Evolutionary conservation across 2,329 filamentous ascomycete species (phyloP).

Genomic region (Clonostachys chloroleuca): DNA sequence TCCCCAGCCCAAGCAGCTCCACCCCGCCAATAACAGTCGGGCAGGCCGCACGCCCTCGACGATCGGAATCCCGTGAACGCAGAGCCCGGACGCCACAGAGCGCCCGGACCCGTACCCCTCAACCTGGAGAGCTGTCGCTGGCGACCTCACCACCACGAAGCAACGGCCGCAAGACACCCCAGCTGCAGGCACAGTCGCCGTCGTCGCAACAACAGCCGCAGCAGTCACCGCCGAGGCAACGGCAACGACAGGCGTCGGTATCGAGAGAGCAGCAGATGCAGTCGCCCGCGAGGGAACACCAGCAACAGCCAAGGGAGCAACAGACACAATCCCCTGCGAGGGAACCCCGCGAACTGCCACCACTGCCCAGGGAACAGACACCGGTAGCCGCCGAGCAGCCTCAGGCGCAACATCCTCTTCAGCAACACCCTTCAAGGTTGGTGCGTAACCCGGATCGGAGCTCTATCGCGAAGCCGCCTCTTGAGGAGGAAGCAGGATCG

Average conservation of each 20-base stretch:
- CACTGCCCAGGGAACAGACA: background rate
- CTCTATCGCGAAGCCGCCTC: constrained; percentile 53
- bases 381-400: constrained; percentile 3
- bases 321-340: background rate
- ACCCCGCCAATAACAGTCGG: constrained; percentile 19
- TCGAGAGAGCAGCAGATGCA: background rate
- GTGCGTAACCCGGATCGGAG: constrained; percentile 22
- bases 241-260: background rate
- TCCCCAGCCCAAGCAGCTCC: constrained; percentile 43
- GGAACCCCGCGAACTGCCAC: background rate
- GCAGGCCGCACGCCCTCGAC: constrained; percentile 31
- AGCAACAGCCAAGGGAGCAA: constrained; percentile 1
- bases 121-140: constrained; percentile 12
- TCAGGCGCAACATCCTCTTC: constrained; percentile 6
- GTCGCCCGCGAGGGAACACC: background rate
- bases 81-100: constrained; percentile 28
- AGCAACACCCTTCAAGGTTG: constrained; percentile 26
- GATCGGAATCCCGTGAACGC: constrained; percentile 28
- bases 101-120: constrained; percentile 14
- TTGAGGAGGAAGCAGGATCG: constrained; percentile 20
- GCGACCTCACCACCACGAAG: constrained; percentile 11
- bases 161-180: constrained; percentile 12
- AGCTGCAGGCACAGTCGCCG: constrained; percentile 6
- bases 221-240: background rate
- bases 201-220: constrained; percentile 11